A percentile compares a stretch with the other conserved stretches of the same genome.
phyloP scores from a whole-genome alignment of 805 yeast species.

The Torulaspora franciscae region DNA sequence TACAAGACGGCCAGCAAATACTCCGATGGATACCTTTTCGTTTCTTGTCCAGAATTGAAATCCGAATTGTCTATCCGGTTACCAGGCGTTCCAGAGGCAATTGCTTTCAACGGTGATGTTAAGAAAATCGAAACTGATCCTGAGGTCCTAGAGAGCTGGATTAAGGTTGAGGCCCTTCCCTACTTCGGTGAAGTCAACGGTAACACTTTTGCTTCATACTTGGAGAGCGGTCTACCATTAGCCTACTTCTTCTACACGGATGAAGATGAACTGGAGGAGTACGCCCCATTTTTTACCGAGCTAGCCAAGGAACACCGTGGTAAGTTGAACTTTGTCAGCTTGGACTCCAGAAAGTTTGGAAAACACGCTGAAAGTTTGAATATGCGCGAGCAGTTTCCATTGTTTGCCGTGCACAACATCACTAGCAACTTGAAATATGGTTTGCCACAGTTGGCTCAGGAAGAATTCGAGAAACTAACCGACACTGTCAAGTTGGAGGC shows the following conservation, averaged over 20 bases:
- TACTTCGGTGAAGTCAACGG: slow-evolving; percentile 62
- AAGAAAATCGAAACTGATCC: slow-evolving; percentile 38
- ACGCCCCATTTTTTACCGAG: slow-evolving; percentile 48
- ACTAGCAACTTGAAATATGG: slow-evolving; percentile 70
- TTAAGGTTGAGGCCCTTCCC: slow-evolving; percentile 27
- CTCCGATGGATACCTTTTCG: slow-evolving; percentile 63
- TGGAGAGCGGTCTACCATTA: slow-evolving; percentile 67
- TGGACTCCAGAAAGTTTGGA: slow-evolving; percentile 76
- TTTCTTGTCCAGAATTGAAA: slow-evolving; percentile 38
- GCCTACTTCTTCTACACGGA: slow-evolving; percentile 82
- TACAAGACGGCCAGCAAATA: slow-evolving; percentile 53
- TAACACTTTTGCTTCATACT: slow-evolving; percentile 68
- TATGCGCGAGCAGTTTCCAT: slow-evolving; percentile 82
- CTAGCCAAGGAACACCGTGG: slow-evolving; percentile 77
- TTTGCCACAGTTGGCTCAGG: slow-evolving; percentile 49
- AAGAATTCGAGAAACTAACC: slow-evolving; percentile 26
- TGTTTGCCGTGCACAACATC: slow-evolving; percentile 80
- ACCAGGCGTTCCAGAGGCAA: slow-evolving; percentile 32
- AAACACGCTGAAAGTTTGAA: slow-evolving; percentile 82
- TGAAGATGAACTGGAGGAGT: slow-evolving; percentile 58
- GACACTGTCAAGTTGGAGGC: slow-evolving; percentile 41
- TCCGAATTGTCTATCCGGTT: slow-evolving; percentile 32
- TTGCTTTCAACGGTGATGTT: slow-evolving; percentile 30
- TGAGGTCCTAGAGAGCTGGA: slow-evolving; percentile 41
- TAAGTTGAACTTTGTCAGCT: slow-evolving; percentile 77